Percentiles rank a stretch among this genome's conserved stretches.
phyloP scores from a whole-genome alignment of 139 green algal genomes.

The Chlamydomonas applanata region DNA sequence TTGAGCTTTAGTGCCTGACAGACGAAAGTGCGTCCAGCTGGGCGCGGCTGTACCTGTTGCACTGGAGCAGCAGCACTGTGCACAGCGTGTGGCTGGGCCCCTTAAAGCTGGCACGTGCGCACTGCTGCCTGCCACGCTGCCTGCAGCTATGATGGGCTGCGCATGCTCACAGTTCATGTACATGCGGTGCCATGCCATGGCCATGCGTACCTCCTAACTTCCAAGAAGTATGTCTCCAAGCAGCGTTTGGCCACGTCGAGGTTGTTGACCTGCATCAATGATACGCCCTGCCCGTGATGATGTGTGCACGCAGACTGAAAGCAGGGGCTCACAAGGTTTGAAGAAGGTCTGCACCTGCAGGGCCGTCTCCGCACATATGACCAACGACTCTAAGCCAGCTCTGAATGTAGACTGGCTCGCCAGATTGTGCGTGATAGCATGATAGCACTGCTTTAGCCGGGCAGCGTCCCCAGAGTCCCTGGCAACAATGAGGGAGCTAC shows the following conservation, averaged over 20 bases:
- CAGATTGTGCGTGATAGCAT: slow-evolving; percentile 17
- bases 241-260: slow-evolving; percentile 42
- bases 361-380: slow-evolving; percentile 40
- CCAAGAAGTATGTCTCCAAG: slow-evolving; percentile 45
- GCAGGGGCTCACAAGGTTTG: not conserved
- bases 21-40: too few relatives aligned
- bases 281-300: not conserved
- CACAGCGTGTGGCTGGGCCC: too few relatives aligned
- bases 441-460: slow-evolving; percentile 18
- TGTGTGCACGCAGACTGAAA: not conserved
- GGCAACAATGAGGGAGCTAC: not conserved
- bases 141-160: too few relatives aligned
- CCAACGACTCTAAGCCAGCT: slow-evolving; percentile 35
- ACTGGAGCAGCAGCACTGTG: too few relatives aligned
- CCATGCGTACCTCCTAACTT: slow-evolving; percentile 25
- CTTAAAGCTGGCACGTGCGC: too few relatives aligned
- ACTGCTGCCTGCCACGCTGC: too few relatives aligned
- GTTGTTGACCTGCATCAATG: slow-evolving; percentile 29
- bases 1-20: too few relatives aligned
- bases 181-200: too few relatives aligned
- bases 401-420: slow-evolving; percentile 19
- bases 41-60: too few relatives aligned
- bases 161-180: too few relatives aligned
- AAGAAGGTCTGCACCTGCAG: slow-evolving; percentile 26
- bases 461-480: slow-evolving; percentile 7